phyloP scores from a whole-genome alignment of 768 basidiomycete genomes.

The Tylopilus sp. region DNA sequence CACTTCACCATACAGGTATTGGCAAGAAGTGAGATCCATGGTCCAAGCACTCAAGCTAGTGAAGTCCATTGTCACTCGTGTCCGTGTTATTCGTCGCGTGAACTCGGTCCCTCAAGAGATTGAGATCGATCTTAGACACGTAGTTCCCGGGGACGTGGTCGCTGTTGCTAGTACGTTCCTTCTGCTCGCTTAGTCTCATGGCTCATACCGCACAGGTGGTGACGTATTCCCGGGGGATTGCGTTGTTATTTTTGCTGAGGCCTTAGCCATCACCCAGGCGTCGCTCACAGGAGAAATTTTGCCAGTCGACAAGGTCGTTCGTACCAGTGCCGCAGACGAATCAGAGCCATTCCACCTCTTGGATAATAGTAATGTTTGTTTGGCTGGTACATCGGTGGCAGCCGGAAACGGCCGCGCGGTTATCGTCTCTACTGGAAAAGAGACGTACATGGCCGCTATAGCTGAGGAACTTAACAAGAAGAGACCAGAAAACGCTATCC shows the following conservation, averaged over 20 bases:
- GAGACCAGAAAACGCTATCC: constrained; percentile 33
- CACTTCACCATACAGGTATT: constrained; percentile 16
- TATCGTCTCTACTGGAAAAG: constrained; percentile 30
- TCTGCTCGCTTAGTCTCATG: background rate
- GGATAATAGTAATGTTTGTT: constrained; percentile 32
- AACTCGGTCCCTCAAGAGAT: constrained; percentile 21
- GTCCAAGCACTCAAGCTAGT: constrained; percentile 33
- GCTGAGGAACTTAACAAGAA: constrained; percentile 32
- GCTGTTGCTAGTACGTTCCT: constrained; percentile 26
- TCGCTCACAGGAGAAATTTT: constrained; percentile 36
- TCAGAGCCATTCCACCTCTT: constrained; percentile 27
- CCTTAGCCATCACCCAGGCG: constrained; percentile 34
- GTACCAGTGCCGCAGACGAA: constrained; percentile 12
- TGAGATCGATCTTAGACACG: constrained; percentile 29
- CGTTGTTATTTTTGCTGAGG: constrained; percentile 31
- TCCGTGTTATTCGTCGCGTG: constrained; percentile 30
- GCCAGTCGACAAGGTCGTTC: constrained; percentile 31
- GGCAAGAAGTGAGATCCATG: constrained; percentile 35
- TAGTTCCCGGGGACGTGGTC: constrained; percentile 34
- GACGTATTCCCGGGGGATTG: constrained; percentile 38
- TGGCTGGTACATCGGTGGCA: constrained; percentile 34
- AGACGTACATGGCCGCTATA: constrained; percentile 36
- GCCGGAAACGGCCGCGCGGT: constrained; percentile 31
- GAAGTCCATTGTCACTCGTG: constrained; percentile 32
- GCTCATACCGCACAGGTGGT: constrained; percentile 19